Base-by-base conservation (phyloP, 257 asterid genomes). In the Catharanthus roseus region DNA sequence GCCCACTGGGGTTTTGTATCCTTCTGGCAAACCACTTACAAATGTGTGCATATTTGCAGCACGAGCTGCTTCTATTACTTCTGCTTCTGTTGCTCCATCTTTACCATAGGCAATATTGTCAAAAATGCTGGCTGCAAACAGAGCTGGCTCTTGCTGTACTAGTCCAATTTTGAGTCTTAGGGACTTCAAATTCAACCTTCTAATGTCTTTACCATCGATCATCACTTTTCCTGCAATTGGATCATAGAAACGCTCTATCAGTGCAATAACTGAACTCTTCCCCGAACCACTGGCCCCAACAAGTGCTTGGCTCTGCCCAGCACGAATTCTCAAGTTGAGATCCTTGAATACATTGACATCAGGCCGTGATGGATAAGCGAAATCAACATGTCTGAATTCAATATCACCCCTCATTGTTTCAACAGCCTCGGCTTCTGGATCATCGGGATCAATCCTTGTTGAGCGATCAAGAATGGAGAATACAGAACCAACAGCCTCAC, bases 231-330 rank as follows among this genome's bases (percentile, higher is more conserved):
- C 99, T 0, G 79, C 82, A 0, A 78, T 70, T 0, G 99, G 99
- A 71, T 95, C 99, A 0, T 95, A 95, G 67, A 95, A 95, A 66
- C 99, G 80, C 81, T 91, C 97, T 0, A 95, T 86, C 56, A 95
- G 64, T 0, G 96, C 90, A 3, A 95, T 90, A 0, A 95, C 96
- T 0, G 97, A 83, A 76, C 99, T 95, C 83, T 95, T 95, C 0
- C 99, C 99, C 0, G 98, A 95, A 21, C 99, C 99, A 19, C 98
- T 95, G 0, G 99, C 93, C 15, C 99, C 99, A 0, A 95, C 99
- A 1, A 95, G 95, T 2, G 99, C 98, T 77, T 95, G 98, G 85
- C 99, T 95, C 44, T 87, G 95, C 28, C 99, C 99, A 0, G 99
- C 98, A 4, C 98, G 90, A 55, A 95, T 92, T 69, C 95, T 70